Conservation (phyloP, 768 basidiomycete genomes). For the Podaxis mareebaensis region DNA sequence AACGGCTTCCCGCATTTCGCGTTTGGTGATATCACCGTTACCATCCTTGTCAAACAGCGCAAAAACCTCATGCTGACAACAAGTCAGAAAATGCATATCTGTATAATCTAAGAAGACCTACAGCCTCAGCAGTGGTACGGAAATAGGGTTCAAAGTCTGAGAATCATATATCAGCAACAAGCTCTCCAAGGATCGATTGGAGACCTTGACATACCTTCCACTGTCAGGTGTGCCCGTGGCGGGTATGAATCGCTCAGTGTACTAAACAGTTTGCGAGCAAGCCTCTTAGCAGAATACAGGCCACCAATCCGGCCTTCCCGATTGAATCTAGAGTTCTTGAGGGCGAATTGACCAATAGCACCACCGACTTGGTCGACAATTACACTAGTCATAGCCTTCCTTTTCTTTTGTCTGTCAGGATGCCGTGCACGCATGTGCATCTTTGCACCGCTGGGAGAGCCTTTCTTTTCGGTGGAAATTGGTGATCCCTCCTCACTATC, state of each 20-base stretch:
- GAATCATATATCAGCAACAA: slow-evolving; percentile 3
- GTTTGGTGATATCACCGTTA: slow-evolving; percentile 79
- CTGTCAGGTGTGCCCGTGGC: slow-evolving; percentile 58
- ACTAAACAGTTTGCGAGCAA: slow-evolving; percentile 70
- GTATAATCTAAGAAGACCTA: slow-evolving; percentile 31
- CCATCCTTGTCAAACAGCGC: slow-evolving; percentile 75
- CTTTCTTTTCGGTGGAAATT: slow-evolving; percentile 11
- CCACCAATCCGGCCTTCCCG: slow-evolving; percentile 40
- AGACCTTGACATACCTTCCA: slow-evolving; percentile 51
- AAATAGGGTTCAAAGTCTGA: slow-evolving; percentile 82
- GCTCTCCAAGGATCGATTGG: neutral
- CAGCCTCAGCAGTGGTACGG: slow-evolving; percentile 68
- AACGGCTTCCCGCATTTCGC: slow-evolving; percentile 82
- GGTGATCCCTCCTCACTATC: slow-evolving; percentile 5
- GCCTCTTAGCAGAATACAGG: slow-evolving; percentile 62
- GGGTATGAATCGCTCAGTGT: slow-evolving; percentile 61
- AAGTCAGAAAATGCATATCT: slow-evolving; percentile 8
- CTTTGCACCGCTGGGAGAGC: slow-evolving; percentile 1
- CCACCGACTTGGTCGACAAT: slow-evolving; percentile 73
- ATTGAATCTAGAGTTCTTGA: slow-evolving; percentile 66
- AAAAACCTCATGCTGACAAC: slow-evolving; percentile 62
- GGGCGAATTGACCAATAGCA: slow-evolving; percentile 68
- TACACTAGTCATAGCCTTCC: slow-evolving; percentile 59
- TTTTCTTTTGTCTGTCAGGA: slow-evolving; percentile 39
- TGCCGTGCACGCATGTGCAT: slow-evolving; percentile 15